Evolutionary conservation across 352 stramenopile species (phyloP), one percentile per base, ranked within the genome.

Genomic region (Elongisporangium senticosum): DNA sequence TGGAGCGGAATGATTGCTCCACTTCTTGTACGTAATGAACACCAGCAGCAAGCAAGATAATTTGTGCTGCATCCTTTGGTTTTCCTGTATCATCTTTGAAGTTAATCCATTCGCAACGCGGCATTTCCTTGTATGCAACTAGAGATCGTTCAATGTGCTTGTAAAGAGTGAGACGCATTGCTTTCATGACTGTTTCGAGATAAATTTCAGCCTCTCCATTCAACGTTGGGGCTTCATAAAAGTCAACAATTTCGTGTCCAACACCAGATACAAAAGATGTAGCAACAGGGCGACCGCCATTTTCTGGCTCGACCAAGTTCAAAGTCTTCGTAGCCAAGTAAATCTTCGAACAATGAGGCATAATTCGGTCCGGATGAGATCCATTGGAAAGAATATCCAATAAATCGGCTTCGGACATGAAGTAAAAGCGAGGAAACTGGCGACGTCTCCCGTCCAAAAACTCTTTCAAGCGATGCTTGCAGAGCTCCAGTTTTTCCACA

Each of bases 151-250:
- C 90, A 55, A 98, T 91, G 49, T 97, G 96, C 59, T 96, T 86
- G 65, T 98, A 98, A 33, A 99, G 73, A 7, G 96, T 98, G 47
- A 83, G 65, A 54, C 97, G 96, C 89, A 98, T 97, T 4, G 87
- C 90, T 50, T 96, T 78, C 68, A 98, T 89, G 24, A 98, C 79
- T 0, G 90, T 97, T 70, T 98, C 93, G 54, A 99, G 85, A 73
- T 99, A 99, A 62, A 98, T 97, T 65, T 99, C 96, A 17, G 97
- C 95, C 68, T 99, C 98, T 49, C 96, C 96, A 58, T 98, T 82
- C 0, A 99, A 80, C 22, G 93, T 68, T 7, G 98, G 88, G 0
- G 91, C 74, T 28, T 97, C 89, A 52, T 93, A 83, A 58, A 99
- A 99, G 47, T 92, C 82, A 14, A 98, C 93, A 53, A 88, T 67